These are phyloP conservation scores for Arthrinium phaeospermum DNA, from an alignment of 2,329 filamentous ascomycete species.

Conservation along the genomic window DNA sequence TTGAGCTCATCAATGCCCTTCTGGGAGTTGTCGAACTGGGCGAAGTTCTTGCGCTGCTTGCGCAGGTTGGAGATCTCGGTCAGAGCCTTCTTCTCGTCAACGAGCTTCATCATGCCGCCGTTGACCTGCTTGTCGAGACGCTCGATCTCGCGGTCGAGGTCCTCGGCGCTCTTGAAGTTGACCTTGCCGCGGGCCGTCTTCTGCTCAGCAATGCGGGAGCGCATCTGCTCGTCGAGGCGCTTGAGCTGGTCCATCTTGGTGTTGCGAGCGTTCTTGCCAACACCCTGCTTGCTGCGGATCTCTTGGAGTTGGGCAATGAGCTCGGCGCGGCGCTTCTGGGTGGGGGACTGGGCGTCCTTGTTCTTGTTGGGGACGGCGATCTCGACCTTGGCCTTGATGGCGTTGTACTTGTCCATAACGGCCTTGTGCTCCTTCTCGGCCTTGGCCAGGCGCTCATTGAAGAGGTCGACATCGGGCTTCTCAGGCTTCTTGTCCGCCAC, in stretches of 20 bases:
- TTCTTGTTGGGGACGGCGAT: constrained; percentile 74
- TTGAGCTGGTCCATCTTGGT: constrained; percentile 89
- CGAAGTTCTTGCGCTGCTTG: constrained; percentile 91
- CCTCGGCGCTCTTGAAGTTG: constrained; percentile 84
- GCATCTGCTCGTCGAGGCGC: constrained; percentile 86
- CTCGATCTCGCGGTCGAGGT: constrained; percentile 83
- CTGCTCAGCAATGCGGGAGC: constrained; percentile 83
- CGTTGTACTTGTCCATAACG: constrained; percentile 78
- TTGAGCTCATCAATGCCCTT: constrained; percentile 89
- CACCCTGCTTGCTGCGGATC: constrained; percentile 86
- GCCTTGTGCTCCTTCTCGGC: constrained; percentile 87
- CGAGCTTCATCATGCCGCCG: constrained; percentile 88
- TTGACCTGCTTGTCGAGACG: constrained; percentile 85
- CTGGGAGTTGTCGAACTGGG: constrained; percentile 81
- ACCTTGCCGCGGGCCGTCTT: constrained; percentile 84
- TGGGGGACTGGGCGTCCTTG: constrained; percentile 76
- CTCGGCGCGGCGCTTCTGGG: constrained; percentile 83
- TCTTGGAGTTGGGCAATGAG: constrained; percentile 81
- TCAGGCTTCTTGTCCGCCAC: constrained; percentile 67
- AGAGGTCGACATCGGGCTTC: constrained; percentile 86
- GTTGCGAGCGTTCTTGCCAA: constrained; percentile 81
- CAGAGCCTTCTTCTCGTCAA: constrained; percentile 95
- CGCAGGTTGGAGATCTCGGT: constrained; percentile 80
- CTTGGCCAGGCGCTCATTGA: constrained; percentile 78
- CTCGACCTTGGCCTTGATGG: constrained; percentile 87